Percentiles rank a stretch among this genome's conserved stretches.
Evolutionary conservation across 768 basidiomycete genomes (phyloP).

Genomic region (Dioszegia crocea): DNA sequence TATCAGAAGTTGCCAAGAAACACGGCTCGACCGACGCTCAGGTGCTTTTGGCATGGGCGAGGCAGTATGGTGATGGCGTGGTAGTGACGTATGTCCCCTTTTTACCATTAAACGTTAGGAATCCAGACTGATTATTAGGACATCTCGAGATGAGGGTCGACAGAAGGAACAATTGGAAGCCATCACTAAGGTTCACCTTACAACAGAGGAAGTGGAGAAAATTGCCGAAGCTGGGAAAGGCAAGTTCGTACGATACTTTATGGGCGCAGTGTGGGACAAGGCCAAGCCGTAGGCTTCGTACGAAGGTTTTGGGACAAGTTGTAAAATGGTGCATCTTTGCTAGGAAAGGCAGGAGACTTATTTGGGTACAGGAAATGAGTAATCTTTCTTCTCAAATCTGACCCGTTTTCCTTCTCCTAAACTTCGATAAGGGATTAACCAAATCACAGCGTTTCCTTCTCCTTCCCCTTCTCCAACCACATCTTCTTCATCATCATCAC

Average conservation of each 20-base stretch:
- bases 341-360: too few relatives aligned
- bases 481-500: neutral
- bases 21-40: conserved; percentile 27
- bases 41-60: conserved; percentile 36
- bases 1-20: conserved; percentile 22
- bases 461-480: neutral
- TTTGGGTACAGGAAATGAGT: conserved; percentile 29
- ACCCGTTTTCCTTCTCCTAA: conserved; percentile 40
- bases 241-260: conserved; percentile 20
- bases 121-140: conserved; percentile 13
- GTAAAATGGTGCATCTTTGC: neutral
- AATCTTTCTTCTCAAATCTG: conserved; percentile 35
- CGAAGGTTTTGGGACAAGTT: neutral
- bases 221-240: conserved; percentile 30
- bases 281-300: conserved; percentile 19
- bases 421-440: conserved; percentile 37
- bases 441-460: conserved; percentile 18
- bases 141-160: conserved; percentile 22
- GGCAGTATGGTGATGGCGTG: conserved; percentile 2
- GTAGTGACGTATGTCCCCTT: conserved; percentile 5
- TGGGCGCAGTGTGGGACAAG: conserved; percentile 32
- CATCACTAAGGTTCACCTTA: conserved; percentile 19
- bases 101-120: neutral
- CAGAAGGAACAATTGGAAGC: conserved; percentile 34
- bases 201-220: conserved; percentile 21